A percentile compares a stretch with the other conserved stretches of the same genome.
Conservation (phyloP, 2,329 filamentous ascomycete genomes). For the Fusarium caatingaense region DNA sequence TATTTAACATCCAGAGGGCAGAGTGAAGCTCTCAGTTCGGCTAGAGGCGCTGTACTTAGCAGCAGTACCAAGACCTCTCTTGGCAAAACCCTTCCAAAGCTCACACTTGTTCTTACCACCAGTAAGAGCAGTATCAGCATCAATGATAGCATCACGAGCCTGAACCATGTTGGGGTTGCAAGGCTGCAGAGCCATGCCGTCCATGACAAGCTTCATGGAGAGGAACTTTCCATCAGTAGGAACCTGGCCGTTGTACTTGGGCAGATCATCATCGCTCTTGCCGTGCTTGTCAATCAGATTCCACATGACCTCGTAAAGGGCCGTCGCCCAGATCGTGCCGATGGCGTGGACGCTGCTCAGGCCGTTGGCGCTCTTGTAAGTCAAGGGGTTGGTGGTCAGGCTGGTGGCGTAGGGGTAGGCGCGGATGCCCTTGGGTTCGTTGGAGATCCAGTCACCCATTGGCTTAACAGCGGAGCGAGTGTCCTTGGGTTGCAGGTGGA, state of each 20-base stretch:
- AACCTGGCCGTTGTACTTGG: slow-evolving; percentile 57
- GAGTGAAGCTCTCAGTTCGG: slow-evolving; percentile 49
- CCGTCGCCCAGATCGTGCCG: slow-evolving; percentile 54
- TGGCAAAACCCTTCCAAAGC: slow-evolving; percentile 67
- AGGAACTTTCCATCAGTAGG: slow-evolving; percentile 65
- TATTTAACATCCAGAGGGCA: slow-evolving; percentile 44
- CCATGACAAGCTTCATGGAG: slow-evolving; percentile 63
- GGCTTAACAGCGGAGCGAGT: slow-evolving; percentile 59
- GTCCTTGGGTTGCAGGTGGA: slow-evolving; percentile 59
- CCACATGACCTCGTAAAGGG: slow-evolving; percentile 68
- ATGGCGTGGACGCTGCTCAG: slow-evolving; percentile 57
- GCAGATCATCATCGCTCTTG: slow-evolving; percentile 57
- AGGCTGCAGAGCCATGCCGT: slow-evolving; percentile 66
- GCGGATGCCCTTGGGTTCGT: slow-evolving; percentile 59
- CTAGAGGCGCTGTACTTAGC: slow-evolving; percentile 48
- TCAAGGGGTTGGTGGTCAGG: slow-evolving; percentile 61
- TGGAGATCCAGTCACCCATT: slow-evolving; percentile 63
- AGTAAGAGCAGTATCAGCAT: slow-evolving; percentile 64
- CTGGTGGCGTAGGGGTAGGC: slow-evolving; percentile 63
- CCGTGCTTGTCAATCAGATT: slow-evolving; percentile 68
- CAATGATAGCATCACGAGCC: slow-evolving; percentile 66
- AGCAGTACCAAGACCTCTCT: slow-evolving; percentile 62
- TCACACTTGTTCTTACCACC: slow-evolving; percentile 62
- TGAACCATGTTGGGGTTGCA: slow-evolving; percentile 66
- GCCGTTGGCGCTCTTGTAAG: slow-evolving; percentile 58